Base-by-base conservation (phyloP, 305 asterid genomes). In the Fraxinus albicans region DNA sequence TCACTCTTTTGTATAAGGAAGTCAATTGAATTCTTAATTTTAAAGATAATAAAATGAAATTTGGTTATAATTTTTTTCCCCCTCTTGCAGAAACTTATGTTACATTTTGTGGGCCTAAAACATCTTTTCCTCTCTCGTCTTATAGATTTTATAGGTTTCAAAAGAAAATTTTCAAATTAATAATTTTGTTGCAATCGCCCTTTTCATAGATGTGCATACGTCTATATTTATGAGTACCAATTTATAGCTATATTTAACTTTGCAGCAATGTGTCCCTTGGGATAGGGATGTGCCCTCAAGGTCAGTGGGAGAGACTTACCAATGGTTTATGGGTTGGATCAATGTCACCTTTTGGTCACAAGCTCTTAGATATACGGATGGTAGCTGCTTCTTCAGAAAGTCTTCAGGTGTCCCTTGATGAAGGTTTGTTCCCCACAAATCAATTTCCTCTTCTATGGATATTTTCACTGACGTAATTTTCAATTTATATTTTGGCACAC, bases 301-400 rank as follows among this genome's bases (percentile, higher is more conserved):
- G 86, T 77, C 93, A 91, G 80, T 93, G 99, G 99, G 93, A 90
- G 91, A 90, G 91, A 85, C 90, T 96, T 81, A 84, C 86, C 29
- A 88, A 92, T 80, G 97, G 94, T 9, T 84, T 85, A 19, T 96
- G 96, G 98, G 83, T 89, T 80, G 86, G 89, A 86, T 84, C 95
- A 13, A 90, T 96, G 98, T 96, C 98, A 35, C 99, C 97, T 58
- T 96, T 91, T 88, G 98, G 91, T 88, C 86, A 91, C 90, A 92
- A 83, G 90, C 82, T 96, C 80, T 80, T 96, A 83, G 99, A 94
- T 86, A 81, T 96, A 77, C 90, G 97, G 86, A 82, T 90, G 84
- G 84, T 69, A n/a, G 87, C 93, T 79, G 88, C 95, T 79, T 79
- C 85, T 80, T 84, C 90, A 58, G 91, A 87, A 74, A 87, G 84